Evolutionary conservation across 305 asterid species (phyloP).

Genomic region (Solanum chacoense): DNA sequence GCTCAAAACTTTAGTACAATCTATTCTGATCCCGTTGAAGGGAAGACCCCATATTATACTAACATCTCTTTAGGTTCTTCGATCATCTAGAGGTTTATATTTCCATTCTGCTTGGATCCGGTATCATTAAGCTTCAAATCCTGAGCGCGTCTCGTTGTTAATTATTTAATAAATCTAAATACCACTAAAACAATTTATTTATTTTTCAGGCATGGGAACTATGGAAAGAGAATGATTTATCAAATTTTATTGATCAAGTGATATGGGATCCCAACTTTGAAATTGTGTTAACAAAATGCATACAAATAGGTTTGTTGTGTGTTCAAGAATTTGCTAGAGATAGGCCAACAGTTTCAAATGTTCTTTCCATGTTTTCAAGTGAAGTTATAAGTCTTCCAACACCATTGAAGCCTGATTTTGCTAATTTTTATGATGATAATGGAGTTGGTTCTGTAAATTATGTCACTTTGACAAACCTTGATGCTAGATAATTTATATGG

Average conservation of each 20-base stretch:
- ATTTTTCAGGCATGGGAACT: slow-evolving; percentile 14
- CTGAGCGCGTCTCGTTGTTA: neutral
- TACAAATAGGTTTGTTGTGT: slow-evolving; percentile 12
- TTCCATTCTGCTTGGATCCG: neutral
- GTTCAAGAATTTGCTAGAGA: slow-evolving; percentile 12
- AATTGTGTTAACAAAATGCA: slow-evolving; percentile 2
- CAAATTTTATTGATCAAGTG: neutral
- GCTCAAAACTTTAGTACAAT: neutral
- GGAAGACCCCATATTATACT: neutral
- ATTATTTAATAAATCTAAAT: no score
- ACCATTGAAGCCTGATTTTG: slow-evolving; percentile 5
- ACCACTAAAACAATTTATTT: neutral
- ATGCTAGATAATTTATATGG: neutral
- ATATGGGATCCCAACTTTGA: neutral
- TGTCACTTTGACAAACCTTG: neutral
- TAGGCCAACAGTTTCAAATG: slow-evolving; percentile 5
- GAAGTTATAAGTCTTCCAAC: slow-evolving; percentile 7
- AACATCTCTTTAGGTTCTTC: neutral
- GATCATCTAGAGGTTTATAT: neutral
- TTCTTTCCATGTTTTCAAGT: slow-evolving; percentile 10
- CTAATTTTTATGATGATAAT: neutral
- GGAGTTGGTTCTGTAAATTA: neutral
- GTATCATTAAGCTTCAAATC: neutral
- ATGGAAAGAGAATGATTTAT: neutral
- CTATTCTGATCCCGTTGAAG: neutral